Conservation (phyloP, 345 rosid species). For the Laguncularia racemosa region DNA sequence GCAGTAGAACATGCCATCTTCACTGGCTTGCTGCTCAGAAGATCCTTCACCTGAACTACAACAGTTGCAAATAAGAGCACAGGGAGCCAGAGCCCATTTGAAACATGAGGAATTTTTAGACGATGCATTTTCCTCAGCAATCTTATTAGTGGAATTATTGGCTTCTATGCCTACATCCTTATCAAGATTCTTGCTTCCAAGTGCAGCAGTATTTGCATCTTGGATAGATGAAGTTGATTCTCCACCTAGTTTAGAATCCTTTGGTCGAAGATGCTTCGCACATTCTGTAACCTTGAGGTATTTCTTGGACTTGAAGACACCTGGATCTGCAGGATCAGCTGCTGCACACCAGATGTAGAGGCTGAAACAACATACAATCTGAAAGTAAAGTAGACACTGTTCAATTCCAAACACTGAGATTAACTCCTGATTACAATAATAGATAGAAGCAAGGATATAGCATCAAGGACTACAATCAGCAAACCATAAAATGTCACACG, state of each 20-base stretch:
- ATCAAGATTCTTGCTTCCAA: conserved; percentile 47
- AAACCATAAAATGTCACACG: too few relatives aligned
- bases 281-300: conserved; percentile 54
- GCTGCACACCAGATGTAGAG: conserved; percentile 85
- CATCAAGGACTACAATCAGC: too few relatives aligned
- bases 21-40: conserved; percentile 64
- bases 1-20: conserved; percentile 98
- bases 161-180: conserved; percentile 25
- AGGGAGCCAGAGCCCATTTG: conserved; percentile 36
- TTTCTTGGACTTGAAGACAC: conserved; percentile 73
- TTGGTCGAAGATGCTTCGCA: conserved; percentile 33
- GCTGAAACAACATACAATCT: conserved; percentile 66
- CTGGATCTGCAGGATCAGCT: conserved; percentile 85
- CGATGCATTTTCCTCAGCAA: conserved; percentile 26
- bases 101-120: conserved; percentile 36
- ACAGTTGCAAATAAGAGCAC: conserved; percentile 54
- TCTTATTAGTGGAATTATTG: conserved; percentile 24
- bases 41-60: conserved; percentile 47
- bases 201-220: conserved; percentile 34
- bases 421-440: too few relatives aligned
- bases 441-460: too few relatives aligned
- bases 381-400: conserved; percentile 12
- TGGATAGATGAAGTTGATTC: conserved; percentile 48
- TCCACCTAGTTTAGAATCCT: conserved; percentile 55
- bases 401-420: too few relatives aligned